A percentile compares a stretch with the other conserved stretches of the same genome.
Conservation (phyloP, 805 yeast species). For the Candida yuanshanica region DNA sequence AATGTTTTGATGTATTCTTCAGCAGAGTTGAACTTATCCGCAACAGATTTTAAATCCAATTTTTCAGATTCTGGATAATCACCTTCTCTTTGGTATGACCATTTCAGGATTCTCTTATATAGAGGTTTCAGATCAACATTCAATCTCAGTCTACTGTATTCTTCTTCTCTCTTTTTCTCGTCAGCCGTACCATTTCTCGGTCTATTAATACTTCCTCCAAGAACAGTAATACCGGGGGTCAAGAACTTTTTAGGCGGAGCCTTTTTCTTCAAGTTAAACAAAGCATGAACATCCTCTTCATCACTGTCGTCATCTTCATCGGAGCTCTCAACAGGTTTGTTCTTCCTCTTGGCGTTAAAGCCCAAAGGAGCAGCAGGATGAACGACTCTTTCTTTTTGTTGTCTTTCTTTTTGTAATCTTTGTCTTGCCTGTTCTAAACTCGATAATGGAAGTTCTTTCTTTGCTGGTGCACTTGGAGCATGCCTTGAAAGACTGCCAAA, state of each 20-base stretch:
- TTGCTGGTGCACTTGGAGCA: conserved; percentile 21
- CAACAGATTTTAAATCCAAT: conserved; percentile 31
- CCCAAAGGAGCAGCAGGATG: conserved; percentile 47
- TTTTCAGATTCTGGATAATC: conserved; percentile 55
- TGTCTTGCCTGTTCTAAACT: conserved; percentile 34
- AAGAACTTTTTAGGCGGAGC: conserved; percentile 2
- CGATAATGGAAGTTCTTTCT: conserved; percentile 26
- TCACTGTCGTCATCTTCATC: conserved; percentile 31
- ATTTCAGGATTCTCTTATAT: conserved; percentile 59
- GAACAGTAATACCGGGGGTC: conserved; percentile 27
- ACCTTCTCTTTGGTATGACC: conserved; percentile 62
- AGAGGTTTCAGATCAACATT: conserved; percentile 75
- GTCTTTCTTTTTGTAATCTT: conserved; percentile 23
- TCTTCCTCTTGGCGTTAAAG: conserved; percentile 35
- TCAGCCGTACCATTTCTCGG: conserved; percentile 24
- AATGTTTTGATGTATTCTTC: conserved; percentile 64
- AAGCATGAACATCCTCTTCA: conserved; percentile 33
- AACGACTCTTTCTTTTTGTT: conserved; percentile 22
- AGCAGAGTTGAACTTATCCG: conserved; percentile 49
- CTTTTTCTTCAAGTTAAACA: conserved; percentile 24
- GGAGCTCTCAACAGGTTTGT: conserved; percentile 22
- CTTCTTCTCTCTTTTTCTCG: conserved; percentile 53
- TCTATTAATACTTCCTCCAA: conserved; percentile 25
- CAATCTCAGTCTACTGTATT: conserved; percentile 71
- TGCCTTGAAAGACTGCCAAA: conserved; percentile 32